Evolutionary conservation across 148 eudicot genomes (phyloP).

Genomic region (Oxyria digyna): DNA sequence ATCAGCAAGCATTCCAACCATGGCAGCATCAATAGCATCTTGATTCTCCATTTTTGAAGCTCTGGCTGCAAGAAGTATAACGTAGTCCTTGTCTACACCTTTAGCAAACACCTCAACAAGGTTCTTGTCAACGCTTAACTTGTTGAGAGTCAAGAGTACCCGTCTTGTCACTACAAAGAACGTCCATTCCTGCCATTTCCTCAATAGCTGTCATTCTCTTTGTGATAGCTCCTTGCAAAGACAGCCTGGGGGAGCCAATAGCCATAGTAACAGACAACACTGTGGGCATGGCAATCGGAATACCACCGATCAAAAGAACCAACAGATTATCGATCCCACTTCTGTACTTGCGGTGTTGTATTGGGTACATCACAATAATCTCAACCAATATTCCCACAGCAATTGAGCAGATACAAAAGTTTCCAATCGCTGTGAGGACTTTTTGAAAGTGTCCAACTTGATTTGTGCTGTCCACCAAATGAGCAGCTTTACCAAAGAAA

Average conservation of each 20-base stretch:
- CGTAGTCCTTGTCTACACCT: conserved; percentile 79
- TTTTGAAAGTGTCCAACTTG: conserved; percentile 96
- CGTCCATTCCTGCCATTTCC: conserved; percentile 99
- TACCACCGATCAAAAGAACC: conserved; percentile 94
- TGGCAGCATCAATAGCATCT: conserved; percentile 92
- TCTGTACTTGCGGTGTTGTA: conserved; percentile 68
- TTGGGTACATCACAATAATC: conserved; percentile 92
- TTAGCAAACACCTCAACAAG: conserved; percentile 77
- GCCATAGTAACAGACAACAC: conserved; percentile 97
- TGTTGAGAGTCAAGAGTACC: conserved; percentile 94
- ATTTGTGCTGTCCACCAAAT: conserved; percentile 95
- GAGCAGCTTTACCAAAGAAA: conserved; percentile 97
- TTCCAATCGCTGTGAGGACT: conserved; percentile 87
- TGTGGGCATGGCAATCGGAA: conserved; percentile 98
- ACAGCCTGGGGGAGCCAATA: conserved; percentile 90
- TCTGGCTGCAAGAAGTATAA: conserved; percentile 75
- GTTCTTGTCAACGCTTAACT: conserved; percentile 75
- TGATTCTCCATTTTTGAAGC: conserved; percentile 91
- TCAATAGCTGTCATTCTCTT: conserved; percentile 99
- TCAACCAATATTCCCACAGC: conserved; percentile 75
- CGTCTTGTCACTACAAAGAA: conserved; percentile 94
- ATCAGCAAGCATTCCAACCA: conserved; percentile 93
- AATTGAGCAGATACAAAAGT: conserved; percentile 88
- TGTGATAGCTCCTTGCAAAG: conserved; percentile 95
- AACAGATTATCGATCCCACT: conserved; percentile 78